A percentile compares a stretch with the other conserved stretches of the same genome.
These are phyloP conservation scores for Mycena amicta DNA, from an alignment of 768 basidiomycete genomes.

Conservation along the genomic window DNA sequence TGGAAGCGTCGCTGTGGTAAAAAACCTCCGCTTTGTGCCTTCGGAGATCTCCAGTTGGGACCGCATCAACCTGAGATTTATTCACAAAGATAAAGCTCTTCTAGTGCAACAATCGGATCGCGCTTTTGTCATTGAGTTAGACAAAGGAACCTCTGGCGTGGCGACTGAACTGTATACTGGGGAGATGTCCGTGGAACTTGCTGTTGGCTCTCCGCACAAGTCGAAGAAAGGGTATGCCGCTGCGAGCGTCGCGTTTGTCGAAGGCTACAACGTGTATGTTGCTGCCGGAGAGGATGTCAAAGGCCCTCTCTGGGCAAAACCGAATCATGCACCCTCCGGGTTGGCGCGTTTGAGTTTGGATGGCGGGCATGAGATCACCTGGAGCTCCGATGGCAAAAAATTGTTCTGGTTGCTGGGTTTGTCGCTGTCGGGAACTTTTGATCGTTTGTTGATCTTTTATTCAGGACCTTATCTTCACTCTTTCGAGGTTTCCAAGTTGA, in stretches of 20 bases:
- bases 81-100: conserved; percentile 54
- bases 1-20: conserved; percentile 41
- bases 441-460: not conserved
- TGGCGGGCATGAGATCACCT: conserved; percentile 72
- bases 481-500: conserved; percentile 55
- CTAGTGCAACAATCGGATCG: conserved; percentile 59
- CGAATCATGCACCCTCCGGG: conserved; percentile 64
- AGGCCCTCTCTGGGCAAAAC: conserved; percentile 65
- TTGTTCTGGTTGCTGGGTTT: conserved; percentile 77
- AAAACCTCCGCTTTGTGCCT: conserved; percentile 52
- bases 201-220: conserved; percentile 37
- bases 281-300: conserved; percentile 44
- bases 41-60: conserved; percentile 51
- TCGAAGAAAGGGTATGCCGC: conserved; percentile 26
- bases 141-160: conserved; percentile 41
- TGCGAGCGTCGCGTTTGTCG: conserved; percentile 61
- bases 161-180: conserved; percentile 57
- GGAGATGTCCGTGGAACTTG: conserved; percentile 59
- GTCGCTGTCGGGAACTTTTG: conserved; percentile 19
- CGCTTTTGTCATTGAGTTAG: conserved; percentile 55
- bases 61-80: conserved; percentile 55
- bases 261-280: conserved; percentile 69
- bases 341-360: conserved; percentile 67
- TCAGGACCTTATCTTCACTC: conserved; percentile 67
- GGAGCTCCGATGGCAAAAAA: conserved; percentile 63